phyloP scores from a whole-genome alignment of 345 rosid genomes.

The Firmiana major region DNA sequence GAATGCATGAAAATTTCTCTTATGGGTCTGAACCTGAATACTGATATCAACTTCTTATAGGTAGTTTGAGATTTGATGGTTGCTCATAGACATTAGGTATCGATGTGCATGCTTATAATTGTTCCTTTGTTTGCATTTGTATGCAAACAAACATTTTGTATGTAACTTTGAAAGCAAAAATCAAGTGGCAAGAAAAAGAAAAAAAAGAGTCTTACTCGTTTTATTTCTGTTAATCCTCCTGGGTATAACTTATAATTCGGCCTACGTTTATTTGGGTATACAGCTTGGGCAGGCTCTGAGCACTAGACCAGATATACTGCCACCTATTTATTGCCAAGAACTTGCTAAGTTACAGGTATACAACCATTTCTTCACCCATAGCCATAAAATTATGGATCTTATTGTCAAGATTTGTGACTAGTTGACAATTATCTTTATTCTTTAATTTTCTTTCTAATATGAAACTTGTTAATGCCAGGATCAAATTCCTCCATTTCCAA shows the following conservation, averaged over 20 bases:
- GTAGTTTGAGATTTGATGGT: not conserved
- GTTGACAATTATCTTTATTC: not conserved
- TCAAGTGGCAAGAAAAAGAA: not conserved
- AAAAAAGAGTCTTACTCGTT: not conserved
- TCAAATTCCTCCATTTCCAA: constrained; percentile 92
- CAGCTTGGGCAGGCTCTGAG: constrained; percentile 99
- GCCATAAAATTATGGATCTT: not conserved
- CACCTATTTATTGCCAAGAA: constrained; percentile 80
- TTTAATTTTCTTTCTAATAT: constrained; percentile 2
- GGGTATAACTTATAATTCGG: not conserved
- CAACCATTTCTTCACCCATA: constrained; percentile 7
- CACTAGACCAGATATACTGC: constrained; percentile 89
- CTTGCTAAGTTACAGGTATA: constrained; percentile 88
- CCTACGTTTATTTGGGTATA: constrained; percentile 14
- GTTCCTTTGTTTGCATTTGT: not conserved
- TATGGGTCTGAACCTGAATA: not conserved
- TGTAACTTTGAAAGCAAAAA: not conserved
- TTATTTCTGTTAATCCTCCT: not conserved
- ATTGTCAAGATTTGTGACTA: not conserved
- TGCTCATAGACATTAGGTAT: not conserved
- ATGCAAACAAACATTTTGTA: not conserved
- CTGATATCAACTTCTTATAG: not conserved
- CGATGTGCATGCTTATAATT: not conserved
- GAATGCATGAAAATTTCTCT: not conserved
- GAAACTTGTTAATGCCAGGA: constrained; percentile 47